A percentile compares a stretch with the other conserved stretches of the same genome.
phyloP scores from a whole-genome alignment of 306 rosid species.

The Pueraria montana region DNA sequence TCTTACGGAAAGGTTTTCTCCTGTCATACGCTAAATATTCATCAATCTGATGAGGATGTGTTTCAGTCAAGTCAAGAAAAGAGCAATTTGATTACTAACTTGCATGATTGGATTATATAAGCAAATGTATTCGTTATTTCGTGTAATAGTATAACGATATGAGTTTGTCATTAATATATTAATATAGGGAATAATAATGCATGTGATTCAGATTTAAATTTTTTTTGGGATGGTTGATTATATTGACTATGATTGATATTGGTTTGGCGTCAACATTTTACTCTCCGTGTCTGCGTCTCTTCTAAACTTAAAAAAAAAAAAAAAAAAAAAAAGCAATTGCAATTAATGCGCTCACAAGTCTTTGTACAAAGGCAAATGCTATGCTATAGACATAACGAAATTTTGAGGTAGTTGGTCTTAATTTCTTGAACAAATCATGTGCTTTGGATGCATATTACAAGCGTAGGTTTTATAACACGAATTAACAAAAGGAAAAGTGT shows the following conservation, averaged over 20 bases:
- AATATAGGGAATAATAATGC: slow-evolving; percentile 25
- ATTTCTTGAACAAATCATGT: slow-evolving; percentile 34
- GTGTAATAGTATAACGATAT: background rate
- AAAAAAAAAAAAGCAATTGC: background rate
- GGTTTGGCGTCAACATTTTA: background rate
- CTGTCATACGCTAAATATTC: slow-evolving; percentile 27
- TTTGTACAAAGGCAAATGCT: slow-evolving; percentile 30
- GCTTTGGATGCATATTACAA: background rate
- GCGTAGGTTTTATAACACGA: background rate
- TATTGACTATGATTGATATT: slow-evolving; percentile 1
- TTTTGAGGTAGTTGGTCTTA: slow-evolving; percentile 11
- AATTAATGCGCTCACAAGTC: slow-evolving; percentile 24
- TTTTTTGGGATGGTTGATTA: background rate
- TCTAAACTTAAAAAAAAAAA: background rate
- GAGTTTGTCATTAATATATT: background rate
- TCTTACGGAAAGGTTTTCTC: slow-evolving; percentile 23
- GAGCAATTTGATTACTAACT: slow-evolving; percentile 38
- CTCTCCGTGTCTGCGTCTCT: background rate
- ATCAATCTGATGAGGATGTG: background rate
- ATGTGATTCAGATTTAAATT: slow-evolving; percentile 23
- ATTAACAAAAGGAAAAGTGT: background rate
- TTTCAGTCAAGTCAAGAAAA: slow-evolving; percentile 39
- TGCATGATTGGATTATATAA: slow-evolving; percentile 16
- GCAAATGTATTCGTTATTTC: slow-evolving; percentile 9
- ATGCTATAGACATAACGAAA: background rate